Percentiles rank a stretch among this genome's conserved stretches.
Conservation (phyloP, 768 basidiomycete genomes). For the Termitomyces sp. region DNA sequence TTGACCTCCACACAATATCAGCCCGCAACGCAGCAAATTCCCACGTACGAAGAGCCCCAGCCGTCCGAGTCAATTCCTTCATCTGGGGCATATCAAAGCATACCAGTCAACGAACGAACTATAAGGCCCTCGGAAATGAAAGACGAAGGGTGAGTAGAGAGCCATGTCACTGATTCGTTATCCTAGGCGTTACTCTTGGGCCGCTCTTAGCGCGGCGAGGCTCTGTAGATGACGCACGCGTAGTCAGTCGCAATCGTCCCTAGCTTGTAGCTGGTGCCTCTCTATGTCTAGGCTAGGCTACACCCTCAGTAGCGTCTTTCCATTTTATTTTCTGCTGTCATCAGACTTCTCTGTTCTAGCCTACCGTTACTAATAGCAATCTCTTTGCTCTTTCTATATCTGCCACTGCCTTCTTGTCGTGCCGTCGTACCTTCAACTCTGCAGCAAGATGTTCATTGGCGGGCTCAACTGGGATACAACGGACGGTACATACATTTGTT, state of each 20-base stretch:
- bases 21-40: slow-evolving; percentile 63
- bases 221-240: slow-evolving; percentile 49
- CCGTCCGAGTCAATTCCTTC: slow-evolving; percentile 32
- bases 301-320: slow-evolving; percentile 73
- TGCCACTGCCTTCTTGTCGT: slow-evolving; percentile 23
- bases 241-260: slow-evolving; percentile 59
- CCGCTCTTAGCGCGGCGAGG: slow-evolving; percentile 11
- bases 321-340: slow-evolving; percentile 54
- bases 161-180: slow-evolving; percentile 22
- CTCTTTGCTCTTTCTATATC: slow-evolving; percentile 45
- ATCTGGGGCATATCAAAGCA: slow-evolving; percentile 39
- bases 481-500: slow-evolving; percentile 70
- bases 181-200: slow-evolving; percentile 24
- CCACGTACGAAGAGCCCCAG: slow-evolving; percentile 71
- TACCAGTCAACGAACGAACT: slow-evolving; percentile 53
- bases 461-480: slow-evolving; percentile 99
- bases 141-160: slow-evolving; percentile 90
- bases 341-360: slow-evolving; percentile 61
- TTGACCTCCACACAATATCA: slow-evolving; percentile 17
- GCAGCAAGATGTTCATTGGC: slow-evolving; percentile 99
- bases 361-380: slow-evolving; percentile 80
- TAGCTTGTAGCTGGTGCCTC: slow-evolving; percentile 64
- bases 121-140: slow-evolving; percentile 90
- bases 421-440: slow-evolving; percentile 10
- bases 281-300: slow-evolving; percentile 80